These are phyloP conservation scores for Medicago lupulina DNA, from an alignment of 306 rosid genomes.

Conservation along the genomic window DNA sequence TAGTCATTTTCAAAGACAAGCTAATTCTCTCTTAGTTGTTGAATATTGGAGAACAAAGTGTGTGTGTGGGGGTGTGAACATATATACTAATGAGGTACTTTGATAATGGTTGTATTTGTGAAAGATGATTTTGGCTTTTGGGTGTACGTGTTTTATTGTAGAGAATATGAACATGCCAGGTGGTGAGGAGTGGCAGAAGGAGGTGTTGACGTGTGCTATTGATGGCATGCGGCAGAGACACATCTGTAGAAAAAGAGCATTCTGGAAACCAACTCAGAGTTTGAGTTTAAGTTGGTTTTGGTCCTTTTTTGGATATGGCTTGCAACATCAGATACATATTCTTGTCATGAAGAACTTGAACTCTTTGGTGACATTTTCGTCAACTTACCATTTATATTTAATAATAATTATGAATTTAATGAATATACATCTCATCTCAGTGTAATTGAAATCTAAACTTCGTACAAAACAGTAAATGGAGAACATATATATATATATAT, in stretches of 20 bases:
- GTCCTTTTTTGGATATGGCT: background rate
- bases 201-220: conserved; percentile 39
- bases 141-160: background rate
- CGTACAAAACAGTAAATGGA: no score
- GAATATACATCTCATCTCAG: background rate
- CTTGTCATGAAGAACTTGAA: background rate
- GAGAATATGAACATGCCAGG: conserved; percentile 35
- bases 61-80: background rate
- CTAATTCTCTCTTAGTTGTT: background rate
- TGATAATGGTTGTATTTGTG: conserved; percentile 1
- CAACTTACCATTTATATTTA: background rate
- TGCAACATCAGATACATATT: background rate
- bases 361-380: no score
- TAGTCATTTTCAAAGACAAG: conserved; percentile 59
- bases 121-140: background rate
- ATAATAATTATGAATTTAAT: background rate
- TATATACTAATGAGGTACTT: background rate
- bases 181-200: conserved; percentile 43
- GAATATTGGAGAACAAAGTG: conserved; percentile 25
- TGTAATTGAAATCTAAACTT: background rate
- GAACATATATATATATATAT: no score
- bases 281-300: background rate
- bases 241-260: conserved; percentile 25
- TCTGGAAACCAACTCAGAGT: background rate
- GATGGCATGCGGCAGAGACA: conserved; percentile 40